A percentile compares a stretch with the other conserved stretches of the same genome.
phyloP scores from a whole-genome alignment of 2,329 filamentous ascomycete species.

The Plectosphaerella cucumerina region DNA sequence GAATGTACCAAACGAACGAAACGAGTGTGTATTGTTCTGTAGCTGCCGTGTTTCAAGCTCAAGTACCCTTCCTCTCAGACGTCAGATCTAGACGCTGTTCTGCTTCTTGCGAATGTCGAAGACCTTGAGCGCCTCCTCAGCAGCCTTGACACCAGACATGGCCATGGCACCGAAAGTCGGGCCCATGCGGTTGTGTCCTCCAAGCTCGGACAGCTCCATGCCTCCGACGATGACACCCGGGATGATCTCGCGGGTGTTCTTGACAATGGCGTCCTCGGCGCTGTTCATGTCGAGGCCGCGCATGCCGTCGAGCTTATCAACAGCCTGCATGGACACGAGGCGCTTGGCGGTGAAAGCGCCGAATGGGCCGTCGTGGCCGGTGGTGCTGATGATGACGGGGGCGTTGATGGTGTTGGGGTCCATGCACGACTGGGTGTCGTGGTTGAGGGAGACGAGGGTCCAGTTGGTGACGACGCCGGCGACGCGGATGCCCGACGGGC shows the following conservation, averaged over 20 bases:
- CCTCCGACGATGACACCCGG: conserved; percentile 89
- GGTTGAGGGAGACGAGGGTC: conserved; percentile 85
- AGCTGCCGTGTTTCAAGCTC: too few relatives aligned
- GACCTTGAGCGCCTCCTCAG: conserved; percentile 76
- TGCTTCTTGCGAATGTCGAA: conserved; percentile 75
- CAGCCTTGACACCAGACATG: conserved; percentile 82
- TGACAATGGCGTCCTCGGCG: conserved; percentile 91
- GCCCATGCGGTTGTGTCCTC: conserved; percentile 89
- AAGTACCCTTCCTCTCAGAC: neutral
- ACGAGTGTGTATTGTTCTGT: too few relatives aligned
- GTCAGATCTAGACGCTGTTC: conserved; percentile 52
- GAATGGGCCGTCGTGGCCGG: conserved; percentile 86
- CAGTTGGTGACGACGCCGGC: conserved; percentile 94
- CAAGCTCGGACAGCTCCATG: conserved; percentile 89
- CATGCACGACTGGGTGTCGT: conserved; percentile 92
- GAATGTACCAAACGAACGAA: too few relatives aligned
- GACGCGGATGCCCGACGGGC: conserved; percentile 56
- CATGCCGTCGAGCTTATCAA: conserved; percentile 87
- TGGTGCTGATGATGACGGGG: conserved; percentile 82
- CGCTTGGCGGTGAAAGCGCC: conserved; percentile 90
- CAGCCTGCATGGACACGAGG: conserved; percentile 79
- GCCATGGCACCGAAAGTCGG: conserved; percentile 61
- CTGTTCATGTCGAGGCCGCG: conserved; percentile 88
- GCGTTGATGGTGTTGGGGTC: conserved; percentile 97
- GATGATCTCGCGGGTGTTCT: conserved; percentile 81